Base-by-base conservation (phyloP, 108 stramenopile species). In the Skeletonema tropicum region DNA sequence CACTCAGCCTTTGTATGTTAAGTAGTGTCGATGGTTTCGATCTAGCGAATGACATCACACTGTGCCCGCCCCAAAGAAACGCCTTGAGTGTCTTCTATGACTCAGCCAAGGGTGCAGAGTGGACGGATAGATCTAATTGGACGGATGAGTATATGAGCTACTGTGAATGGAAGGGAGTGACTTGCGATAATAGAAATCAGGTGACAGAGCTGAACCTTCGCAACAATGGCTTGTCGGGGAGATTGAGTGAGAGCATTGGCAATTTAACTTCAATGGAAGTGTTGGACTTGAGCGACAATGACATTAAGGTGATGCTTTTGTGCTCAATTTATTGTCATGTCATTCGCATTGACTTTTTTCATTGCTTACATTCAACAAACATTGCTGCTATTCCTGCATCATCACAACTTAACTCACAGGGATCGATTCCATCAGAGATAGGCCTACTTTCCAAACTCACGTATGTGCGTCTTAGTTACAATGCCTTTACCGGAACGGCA, bases 151-250 rank as follows among this genome's bases (percentile, higher is more conserved):
- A 61, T 61, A n/a, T 1, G 19, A 25, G 23, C 26, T 31, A n/a
- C 6, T 61, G 60, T 39, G 21, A 31, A 2, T 61, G 60, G 60
- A n/a, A 61, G 0, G 60, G 38, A 5, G 26, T 79, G 3, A 9
- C n/a, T 45, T 74, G 77, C 65, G 32, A 76, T 21, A n/a, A 55
- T 17, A 35, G 7, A 2, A 38, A 58, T 17, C 31, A 11, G 3
- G 26, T 52, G 2, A 61, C 46, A 46, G 33, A 17, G 57, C 33
- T 81, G 19, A 70, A 76, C 17, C 42, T 81, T 13, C n/a, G 64
- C 9, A 57, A 65, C 38, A 76, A 81, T 57, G n/a, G n/a, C n/a
- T n/a, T n/a, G n/a, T n/a, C n/a, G n/a, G n/a, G n/a, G n/a, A n/a
- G n/a, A n/a, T n/a, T n/a, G n/a, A n/a, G n/a, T n/a, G n/a, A n/a